These are phyloP conservation scores for Rachicladosporium sp. DNA, from an alignment of 2,329 filamentous ascomycete genomes.

Conservation along the genomic window DNA sequence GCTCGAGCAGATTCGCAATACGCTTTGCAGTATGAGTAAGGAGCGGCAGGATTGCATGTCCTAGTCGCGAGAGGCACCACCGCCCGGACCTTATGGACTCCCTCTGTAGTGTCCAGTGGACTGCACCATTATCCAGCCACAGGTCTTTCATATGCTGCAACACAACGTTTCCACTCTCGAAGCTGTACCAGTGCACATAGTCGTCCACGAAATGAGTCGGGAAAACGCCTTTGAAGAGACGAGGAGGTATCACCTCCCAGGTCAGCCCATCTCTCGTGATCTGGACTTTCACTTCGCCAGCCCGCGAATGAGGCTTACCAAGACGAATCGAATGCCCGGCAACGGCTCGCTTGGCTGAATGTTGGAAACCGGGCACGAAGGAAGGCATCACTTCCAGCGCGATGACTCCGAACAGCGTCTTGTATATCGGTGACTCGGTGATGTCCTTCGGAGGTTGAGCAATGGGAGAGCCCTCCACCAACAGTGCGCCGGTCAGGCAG, in stretches of 20 bases:
- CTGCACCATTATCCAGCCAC: neutral
- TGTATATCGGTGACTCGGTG: slow-evolving; percentile 30
- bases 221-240: slow-evolving; percentile 32
- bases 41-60: neutral
- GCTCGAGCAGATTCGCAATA: slow-evolving; percentile 1
- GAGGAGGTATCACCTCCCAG: too few species aligned
- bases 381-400: slow-evolving; percentile 42
- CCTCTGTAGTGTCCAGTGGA: too few species aligned
- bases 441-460: slow-evolving; percentile 43
- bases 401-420: slow-evolving; percentile 35
- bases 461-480: slow-evolving; percentile 37
- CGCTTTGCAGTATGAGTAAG: slow-evolving; percentile 22
- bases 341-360: slow-evolving; percentile 29
- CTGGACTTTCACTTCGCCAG: neutral
- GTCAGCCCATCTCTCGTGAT: too few species aligned
- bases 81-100: too few species aligned
- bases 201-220: slow-evolving; percentile 38
- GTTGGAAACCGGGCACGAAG: slow-evolving; percentile 39
- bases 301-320: slow-evolving; percentile 25
- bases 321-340: slow-evolving; percentile 41
- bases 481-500: slow-evolving; percentile 35
- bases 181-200: slow-evolving; percentile 50
- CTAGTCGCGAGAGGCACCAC: too few species aligned
- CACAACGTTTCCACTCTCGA: slow-evolving; percentile 36
- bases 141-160: slow-evolving; percentile 28